Evolutionary conservation across 1,139 yeast genomes (phyloP).

Genomic region (Saccharomyces pastorianus): DNA sequence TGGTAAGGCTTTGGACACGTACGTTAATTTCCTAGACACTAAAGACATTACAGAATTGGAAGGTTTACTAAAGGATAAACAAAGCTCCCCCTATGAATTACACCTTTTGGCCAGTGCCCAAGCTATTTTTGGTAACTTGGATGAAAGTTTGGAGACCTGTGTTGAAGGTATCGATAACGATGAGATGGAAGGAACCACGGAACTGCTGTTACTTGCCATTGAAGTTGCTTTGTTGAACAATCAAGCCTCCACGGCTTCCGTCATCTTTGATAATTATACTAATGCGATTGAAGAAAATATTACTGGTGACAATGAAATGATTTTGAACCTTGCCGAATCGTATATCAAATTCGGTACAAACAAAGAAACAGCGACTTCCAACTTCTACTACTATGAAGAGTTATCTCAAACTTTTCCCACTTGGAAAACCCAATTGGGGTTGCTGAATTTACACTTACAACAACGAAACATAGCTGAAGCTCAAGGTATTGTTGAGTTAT

Average conservation of each 20-base stretch:
- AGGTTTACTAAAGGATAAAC: constrained; percentile 9
- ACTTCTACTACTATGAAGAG: constrained; percentile 32
- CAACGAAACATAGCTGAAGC: constrained; percentile 38
- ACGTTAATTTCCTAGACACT: constrained; percentile 15
- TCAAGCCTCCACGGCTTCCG: constrained; percentile 21
- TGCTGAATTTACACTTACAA: constrained; percentile 36
- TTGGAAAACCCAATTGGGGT: constrained; percentile 34
- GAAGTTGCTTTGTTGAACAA: constrained; percentile 24
- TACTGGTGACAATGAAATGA: constrained; percentile 30
- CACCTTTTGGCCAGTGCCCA: constrained; percentile 26
- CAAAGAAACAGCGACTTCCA: constrained; percentile 26
- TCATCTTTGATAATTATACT: constrained; percentile 24
- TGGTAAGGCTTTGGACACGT: constrained; percentile 17
- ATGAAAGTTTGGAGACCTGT: constrained; percentile 21
- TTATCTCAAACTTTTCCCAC: constrained; percentile 32
- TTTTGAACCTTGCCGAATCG: constrained; percentile 30
- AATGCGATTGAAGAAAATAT: constrained; percentile 22
- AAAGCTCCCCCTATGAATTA: constrained; percentile 19
- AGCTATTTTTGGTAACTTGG: constrained; percentile 21
- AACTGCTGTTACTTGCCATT: constrained; percentile 27
- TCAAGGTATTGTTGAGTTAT: constrained; percentile 31
- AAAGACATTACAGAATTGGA: constrained; percentile 16
- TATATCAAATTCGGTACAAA: constrained; percentile 28
- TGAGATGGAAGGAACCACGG: constrained; percentile 21
- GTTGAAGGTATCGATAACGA: constrained; percentile 24